Conservation (phyloP, 306 rosid species). For the Cercis canadensis region DNA sequence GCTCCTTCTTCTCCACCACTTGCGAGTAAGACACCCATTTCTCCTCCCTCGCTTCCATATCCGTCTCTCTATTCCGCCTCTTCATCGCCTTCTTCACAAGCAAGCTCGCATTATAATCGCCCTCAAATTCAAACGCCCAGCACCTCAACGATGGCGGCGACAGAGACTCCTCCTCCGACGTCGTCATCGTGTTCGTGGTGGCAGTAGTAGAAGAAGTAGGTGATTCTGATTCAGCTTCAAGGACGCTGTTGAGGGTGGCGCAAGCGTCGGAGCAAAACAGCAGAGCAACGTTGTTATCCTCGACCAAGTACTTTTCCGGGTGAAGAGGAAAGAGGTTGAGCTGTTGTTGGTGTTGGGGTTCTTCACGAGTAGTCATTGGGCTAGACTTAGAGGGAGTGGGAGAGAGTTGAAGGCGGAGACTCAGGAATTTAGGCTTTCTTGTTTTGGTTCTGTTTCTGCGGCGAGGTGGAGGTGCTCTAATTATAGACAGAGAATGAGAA, state of each 20-base stretch:
- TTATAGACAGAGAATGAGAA: slow-evolving; percentile 27
- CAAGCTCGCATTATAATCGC: slow-evolving; percentile 16
- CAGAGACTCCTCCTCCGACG: slow-evolving; percentile 51
- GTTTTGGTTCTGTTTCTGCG: slow-evolving; percentile 59
- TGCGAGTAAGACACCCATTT: slow-evolving; percentile 93
- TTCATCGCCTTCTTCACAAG: slow-evolving; percentile 87
- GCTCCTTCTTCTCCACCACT: slow-evolving; percentile 68
- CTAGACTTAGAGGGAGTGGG: slow-evolving; percentile 4
- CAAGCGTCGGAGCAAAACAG: slow-evolving; percentile 64
- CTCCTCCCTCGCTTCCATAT: slow-evolving; percentile 57
- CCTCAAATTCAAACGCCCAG: not conserved
- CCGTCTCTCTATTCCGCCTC: slow-evolving; percentile 50
- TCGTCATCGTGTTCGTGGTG: slow-evolving; percentile 20
- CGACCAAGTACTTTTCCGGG: slow-evolving; percentile 51
- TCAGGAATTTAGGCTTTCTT: slow-evolving; percentile 73
- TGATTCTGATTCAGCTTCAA: slow-evolving; percentile 30
- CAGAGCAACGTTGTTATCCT: slow-evolving; percentile 58
- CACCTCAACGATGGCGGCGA: slow-evolving; percentile 38
- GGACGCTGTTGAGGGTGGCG: slow-evolving; percentile 61
- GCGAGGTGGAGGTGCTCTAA: slow-evolving; percentile 23
- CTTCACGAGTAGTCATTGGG: not conserved
- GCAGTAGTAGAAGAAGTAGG: slow-evolving; percentile 27
- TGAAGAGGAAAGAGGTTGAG: slow-evolving; percentile 63
- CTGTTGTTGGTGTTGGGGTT: slow-evolving; percentile 30
- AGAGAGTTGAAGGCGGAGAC: slow-evolving; percentile 58